Evolutionary conservation across 345 rosid species (phyloP).

Genomic region (Pistacia vera): DNA sequence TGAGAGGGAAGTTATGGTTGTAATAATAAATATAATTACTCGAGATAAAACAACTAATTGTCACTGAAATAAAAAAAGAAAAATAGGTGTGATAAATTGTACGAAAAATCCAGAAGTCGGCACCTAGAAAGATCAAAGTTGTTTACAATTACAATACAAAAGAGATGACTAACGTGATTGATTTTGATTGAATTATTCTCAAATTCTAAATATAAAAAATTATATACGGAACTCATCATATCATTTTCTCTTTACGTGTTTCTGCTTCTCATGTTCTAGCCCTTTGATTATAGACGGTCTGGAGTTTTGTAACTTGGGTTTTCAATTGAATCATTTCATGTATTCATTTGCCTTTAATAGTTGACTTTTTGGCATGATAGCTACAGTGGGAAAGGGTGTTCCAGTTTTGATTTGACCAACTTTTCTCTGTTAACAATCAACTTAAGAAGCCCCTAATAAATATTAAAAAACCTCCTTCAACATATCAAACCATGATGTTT

Average conservation of each 20-base stretch:
- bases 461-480: no score
- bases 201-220: not conserved
- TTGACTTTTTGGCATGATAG: conserved; percentile 22
- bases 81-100: not conserved
- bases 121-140: conserved; percentile 18
- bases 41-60: no score
- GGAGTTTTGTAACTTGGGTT: conserved; percentile 8
- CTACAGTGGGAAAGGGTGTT: not conserved
- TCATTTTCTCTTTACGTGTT: conserved; percentile 15
- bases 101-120: conserved; percentile 21
- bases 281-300: conserved; percentile 24
- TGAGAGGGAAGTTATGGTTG: no score
- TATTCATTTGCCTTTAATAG: not conserved
- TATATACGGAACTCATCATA: conserved; percentile 11
- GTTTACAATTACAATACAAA: not conserved
- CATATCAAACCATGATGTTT: no score
- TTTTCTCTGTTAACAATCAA: not conserved
- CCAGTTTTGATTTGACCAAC: conserved; percentile 16
- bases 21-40: no score
- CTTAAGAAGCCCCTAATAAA: no score
- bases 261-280: conserved; percentile 14
- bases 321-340: no score
- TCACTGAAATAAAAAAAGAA: no score
- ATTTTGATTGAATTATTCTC: conserved; percentile 16
- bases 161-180: conserved; percentile 22